Conservation (phyloP, 257 asterid genomes). For the Forsythia suspensa region DNA sequence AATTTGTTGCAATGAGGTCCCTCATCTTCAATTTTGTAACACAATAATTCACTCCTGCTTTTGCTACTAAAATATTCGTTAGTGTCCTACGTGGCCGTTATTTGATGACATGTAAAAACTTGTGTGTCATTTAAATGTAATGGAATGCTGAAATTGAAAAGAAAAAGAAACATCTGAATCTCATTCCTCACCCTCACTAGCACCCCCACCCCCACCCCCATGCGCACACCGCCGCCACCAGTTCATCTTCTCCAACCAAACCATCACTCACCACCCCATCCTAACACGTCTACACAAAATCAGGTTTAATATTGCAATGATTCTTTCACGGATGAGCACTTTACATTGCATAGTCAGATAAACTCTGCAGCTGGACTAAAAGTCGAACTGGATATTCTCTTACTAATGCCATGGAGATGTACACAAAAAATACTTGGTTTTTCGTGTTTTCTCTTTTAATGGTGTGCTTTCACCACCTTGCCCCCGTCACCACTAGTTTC, state of each 20-base stretch:
- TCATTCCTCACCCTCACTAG: not conserved
- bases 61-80: not conserved
- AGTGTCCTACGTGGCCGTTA: not conserved
- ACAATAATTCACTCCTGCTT: not conserved
- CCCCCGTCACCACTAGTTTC: not conserved
- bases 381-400: slow-evolving; percentile 81
- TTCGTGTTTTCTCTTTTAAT: slow-evolving; percentile 86
- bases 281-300: not conserved
- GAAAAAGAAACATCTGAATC: not conserved
- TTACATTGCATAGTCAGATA: slow-evolving; percentile 92
- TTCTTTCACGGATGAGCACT: slow-evolving; percentile 74
- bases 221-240: not conserved
- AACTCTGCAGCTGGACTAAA: slow-evolving; percentile 93
- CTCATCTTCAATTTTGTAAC: not conserved
- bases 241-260: not conserved
- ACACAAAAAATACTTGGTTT: slow-evolving; percentile 88
- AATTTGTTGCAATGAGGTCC: not conserved
- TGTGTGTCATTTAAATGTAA: too few relatives aligned
- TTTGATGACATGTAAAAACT: not conserved
- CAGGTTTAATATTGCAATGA: not conserved
- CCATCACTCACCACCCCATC: not conserved
- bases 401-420: slow-evolving; percentile 97
- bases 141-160: too few relatives aligned
- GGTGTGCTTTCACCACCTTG: slow-evolving; percentile 88
- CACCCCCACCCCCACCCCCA: too few relatives aligned